Evolutionary conservation across 805 yeast genomes (phyloP), one percentile per base, ranked within the genome.

Genomic region (Lachancea cidri): DNA sequence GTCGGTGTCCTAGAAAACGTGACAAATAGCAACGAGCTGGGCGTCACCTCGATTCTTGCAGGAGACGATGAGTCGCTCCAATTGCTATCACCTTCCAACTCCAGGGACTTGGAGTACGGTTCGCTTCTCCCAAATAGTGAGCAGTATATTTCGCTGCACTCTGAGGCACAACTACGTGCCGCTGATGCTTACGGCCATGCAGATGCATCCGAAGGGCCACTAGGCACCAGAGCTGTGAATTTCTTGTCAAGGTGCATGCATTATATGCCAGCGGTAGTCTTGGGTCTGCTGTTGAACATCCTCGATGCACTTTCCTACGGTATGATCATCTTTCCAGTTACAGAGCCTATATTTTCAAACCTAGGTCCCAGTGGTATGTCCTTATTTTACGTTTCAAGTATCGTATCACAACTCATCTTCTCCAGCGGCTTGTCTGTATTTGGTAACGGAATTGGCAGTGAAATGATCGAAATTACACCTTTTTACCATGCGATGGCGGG

Each of bases 401-500:
- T 93, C n/a, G 75, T 91, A 1, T 84, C 95, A 0, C 98, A 93
- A 61, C 65, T 88, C 48, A 85, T 87, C 4, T 89, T 77, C 58
- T 88, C 97, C 0, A 63, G 86, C 17, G 98, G 98, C 13, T 94
- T 94, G 1, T 86, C 96, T 13, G 84, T 86, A 6, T 91, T 93
- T 67, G 79, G 78, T 46, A 74, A 88, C 2, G 96, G 95, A n/a
- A 79, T 91, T 33, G 98, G 98, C 1, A 85, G 96, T 3, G 98
- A 93, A 65, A 93, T 93, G 98, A 93, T 93, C 50, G 98, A 93
- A 62, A 87, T 93, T n/a, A 95, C 96, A 2, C 98, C 98, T 2
- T 93, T 93, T 61, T 91, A 91, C 70, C 98, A 93, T 57, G 74
- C 94, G 2, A 89, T 93, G 95, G 97, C 97, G 1, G 68, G 76